Evolutionary conservation across 768 basidiomycete species (phyloP).

Genomic region (Suillus subluteus): DNA sequence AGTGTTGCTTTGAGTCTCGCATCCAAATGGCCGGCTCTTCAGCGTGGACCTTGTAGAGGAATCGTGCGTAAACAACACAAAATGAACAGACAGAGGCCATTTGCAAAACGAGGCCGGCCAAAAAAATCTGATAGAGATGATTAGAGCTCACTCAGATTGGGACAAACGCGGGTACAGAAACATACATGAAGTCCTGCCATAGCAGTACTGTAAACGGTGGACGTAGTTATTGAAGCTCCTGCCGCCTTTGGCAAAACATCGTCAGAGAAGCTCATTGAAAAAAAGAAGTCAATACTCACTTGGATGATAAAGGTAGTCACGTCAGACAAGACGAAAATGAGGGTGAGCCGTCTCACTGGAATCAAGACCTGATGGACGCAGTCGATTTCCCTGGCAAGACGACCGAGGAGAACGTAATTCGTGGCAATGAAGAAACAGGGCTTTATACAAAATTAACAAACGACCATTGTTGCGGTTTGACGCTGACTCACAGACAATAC

Average conservation of each 20-base stretch:
- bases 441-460: conserved; percentile 30
- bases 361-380: conserved; percentile 54
- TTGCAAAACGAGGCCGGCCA: conserved; percentile 60
- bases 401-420: conserved; percentile 68
- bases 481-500: conserved; percentile 50
- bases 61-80: conserved; percentile 47
- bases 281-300: conserved; percentile 29
- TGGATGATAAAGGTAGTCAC: conserved; percentile 70
- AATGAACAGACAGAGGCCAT: conserved; percentile 56
- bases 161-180: conserved; percentile 13
- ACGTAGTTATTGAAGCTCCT: conserved; percentile 51
- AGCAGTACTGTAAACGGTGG: conserved; percentile 34
- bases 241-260: conserved; percentile 39
- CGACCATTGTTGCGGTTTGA: neutral
- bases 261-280: neutral
- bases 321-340: conserved; percentile 64
- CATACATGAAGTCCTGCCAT: conserved; percentile 41
- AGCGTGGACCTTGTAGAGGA: conserved; percentile 51
- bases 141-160: conserved; percentile 5
- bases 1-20: conserved; percentile 39
- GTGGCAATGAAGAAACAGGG: conserved; percentile 78
- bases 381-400: conserved; percentile 53
- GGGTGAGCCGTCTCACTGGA: conserved; percentile 50
- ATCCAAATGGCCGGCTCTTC: conserved; percentile 45
- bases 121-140: conserved; percentile 47